Percentiles rank a stretch among this genome's conserved stretches.
Evolutionary conservation across 2,329 filamentous ascomycete species (phyloP).

Genomic region (Ophiostoma sp.): DNA sequence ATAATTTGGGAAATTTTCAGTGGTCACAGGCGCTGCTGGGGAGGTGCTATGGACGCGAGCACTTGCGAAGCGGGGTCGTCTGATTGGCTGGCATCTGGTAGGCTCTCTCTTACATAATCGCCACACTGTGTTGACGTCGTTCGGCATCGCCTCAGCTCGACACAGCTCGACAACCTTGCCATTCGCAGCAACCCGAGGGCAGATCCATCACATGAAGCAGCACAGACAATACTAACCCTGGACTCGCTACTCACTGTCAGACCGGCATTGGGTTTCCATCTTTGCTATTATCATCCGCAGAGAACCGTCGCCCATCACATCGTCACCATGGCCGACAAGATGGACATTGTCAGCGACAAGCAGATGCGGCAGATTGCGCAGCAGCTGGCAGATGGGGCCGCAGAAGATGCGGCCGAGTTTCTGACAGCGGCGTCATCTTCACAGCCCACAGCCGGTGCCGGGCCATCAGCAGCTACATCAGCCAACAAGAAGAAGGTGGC

Average conservation of each 20-base stretch:
- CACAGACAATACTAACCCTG: no score
- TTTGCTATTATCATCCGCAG: no score
- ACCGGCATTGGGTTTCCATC: no score
- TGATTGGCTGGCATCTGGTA: background rate
- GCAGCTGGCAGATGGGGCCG: conserved; percentile 2
- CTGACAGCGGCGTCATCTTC: background rate
- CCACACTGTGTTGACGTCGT: conserved; percentile 13
- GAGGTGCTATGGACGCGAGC: background rate
- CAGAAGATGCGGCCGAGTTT: conserved; percentile 1
- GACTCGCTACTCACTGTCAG: no score
- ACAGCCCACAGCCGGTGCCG: background rate
- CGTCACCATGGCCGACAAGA: conserved; percentile 23
- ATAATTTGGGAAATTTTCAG: conserved; percentile 7
- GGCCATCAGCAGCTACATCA: background rate
- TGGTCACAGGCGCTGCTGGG: conserved; percentile 2
- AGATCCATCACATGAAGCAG: no score
- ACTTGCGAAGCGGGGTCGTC: background rate
- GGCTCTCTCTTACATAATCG: background rate
- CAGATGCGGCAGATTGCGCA: background rate
- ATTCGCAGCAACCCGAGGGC: conserved; percentile 13
- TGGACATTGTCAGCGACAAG: conserved; percentile 21
- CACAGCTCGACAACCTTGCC: background rate
- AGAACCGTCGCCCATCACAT: no score
- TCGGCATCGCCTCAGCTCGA: background rate
- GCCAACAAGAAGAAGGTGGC: background rate